phyloP scores from a whole-genome alignment of 1,284 basidiomycete genomes.

The Leccinum pseudoinsigne region DNA sequence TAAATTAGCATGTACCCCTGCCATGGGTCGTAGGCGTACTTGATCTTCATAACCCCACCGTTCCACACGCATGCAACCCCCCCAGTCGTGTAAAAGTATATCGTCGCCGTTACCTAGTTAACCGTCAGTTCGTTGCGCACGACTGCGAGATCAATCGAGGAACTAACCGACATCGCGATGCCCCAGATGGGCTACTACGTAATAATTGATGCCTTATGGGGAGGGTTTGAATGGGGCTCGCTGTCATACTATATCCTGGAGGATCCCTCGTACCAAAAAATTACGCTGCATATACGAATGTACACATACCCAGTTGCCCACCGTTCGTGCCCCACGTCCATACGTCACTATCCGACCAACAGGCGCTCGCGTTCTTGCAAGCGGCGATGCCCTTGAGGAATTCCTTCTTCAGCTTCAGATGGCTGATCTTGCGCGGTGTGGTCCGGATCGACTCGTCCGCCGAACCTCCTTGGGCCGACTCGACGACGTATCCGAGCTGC shows the following conservation, averaged over 20 bases:
- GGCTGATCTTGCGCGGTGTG: slow-evolving; percentile 76
- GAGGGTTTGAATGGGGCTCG: slow-evolving; percentile 76
- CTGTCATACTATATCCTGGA: slow-evolving; percentile 72
- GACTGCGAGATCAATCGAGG: slow-evolving; percentile 1
- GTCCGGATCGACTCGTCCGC: slow-evolving; percentile 69
- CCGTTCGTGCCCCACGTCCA: slow-evolving; percentile 97
- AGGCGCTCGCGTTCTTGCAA: slow-evolving; percentile 85
- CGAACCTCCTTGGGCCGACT: slow-evolving; percentile 41
- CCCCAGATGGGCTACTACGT: slow-evolving; percentile 61
- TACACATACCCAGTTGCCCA: slow-evolving; percentile 80
- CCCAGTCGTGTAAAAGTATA: slow-evolving; percentile 68
- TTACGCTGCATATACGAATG: background rate
- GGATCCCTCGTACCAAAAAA: background rate
- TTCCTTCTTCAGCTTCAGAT: slow-evolving; percentile 71
- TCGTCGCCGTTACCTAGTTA: slow-evolving; percentile 78
- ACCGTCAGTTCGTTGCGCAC: slow-evolving; percentile 5
- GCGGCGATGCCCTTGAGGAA: slow-evolving; percentile 83
- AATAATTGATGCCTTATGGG: slow-evolving; percentile 87
- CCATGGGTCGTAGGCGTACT: slow-evolving; percentile 43
- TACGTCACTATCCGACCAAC: slow-evolving; percentile 85
- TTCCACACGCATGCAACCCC: slow-evolving; percentile 88
- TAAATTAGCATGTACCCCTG: slow-evolving; percentile 15
- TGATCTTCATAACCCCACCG: slow-evolving; percentile 74
- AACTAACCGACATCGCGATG: slow-evolving; percentile 69
- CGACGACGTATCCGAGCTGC: slow-evolving; percentile 89